Conservation (phyloP, 306 rosid species). For the Lathyrus aphaca region DNA sequence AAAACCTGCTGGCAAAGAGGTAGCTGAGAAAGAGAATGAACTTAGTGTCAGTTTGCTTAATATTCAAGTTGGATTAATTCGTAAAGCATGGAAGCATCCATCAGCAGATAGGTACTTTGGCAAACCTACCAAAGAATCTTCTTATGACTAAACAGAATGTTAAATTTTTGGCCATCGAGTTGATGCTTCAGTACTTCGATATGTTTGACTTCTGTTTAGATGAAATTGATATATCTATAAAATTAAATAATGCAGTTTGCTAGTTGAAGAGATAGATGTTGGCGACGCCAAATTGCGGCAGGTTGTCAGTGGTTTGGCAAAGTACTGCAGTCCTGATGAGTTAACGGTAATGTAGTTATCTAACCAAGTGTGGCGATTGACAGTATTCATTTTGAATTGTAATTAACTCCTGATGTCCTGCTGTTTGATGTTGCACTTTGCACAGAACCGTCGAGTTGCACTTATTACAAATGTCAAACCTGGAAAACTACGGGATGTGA, state of each 20-base stretch:
- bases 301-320: slow-evolving; percentile 96
- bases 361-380: slow-evolving; percentile 6
- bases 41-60: slow-evolving; percentile 85
- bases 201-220: slow-evolving; percentile 27
- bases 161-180: slow-evolving; percentile 1
- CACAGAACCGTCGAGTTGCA: slow-evolving; percentile 79
- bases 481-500: slow-evolving; percentile 91
- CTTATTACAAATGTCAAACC: slow-evolving; percentile 95
- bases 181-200: slow-evolving; percentile 30
- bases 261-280: slow-evolving; percentile 93
- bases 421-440: slow-evolving; percentile 25
- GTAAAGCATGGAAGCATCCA: slow-evolving; percentile 98
- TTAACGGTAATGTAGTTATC: slow-evolving; percentile 62
- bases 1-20: slow-evolving; percentile 51
- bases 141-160: slow-evolving; percentile 13
- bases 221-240: slow-evolving; percentile 20
- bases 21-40: slow-evolving; percentile 72
- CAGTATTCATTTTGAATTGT: slow-evolving; percentile 26
- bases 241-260: slow-evolving; percentile 60
- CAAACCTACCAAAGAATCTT: slow-evolving; percentile 3
- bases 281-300: slow-evolving; percentile 88
- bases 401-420: slow-evolving; percentile 15
- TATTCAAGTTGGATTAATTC: slow-evolving; percentile 83
- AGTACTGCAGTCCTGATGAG: slow-evolving; percentile 77
- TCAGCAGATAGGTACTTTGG: slow-evolving; percentile 87